A percentile compares a stretch with the other conserved stretches of the same genome.
Evolutionary conservation across 371 early-diverging fungal species (phyloP).

Genomic region (Nosema muscidifuracis): DNA sequence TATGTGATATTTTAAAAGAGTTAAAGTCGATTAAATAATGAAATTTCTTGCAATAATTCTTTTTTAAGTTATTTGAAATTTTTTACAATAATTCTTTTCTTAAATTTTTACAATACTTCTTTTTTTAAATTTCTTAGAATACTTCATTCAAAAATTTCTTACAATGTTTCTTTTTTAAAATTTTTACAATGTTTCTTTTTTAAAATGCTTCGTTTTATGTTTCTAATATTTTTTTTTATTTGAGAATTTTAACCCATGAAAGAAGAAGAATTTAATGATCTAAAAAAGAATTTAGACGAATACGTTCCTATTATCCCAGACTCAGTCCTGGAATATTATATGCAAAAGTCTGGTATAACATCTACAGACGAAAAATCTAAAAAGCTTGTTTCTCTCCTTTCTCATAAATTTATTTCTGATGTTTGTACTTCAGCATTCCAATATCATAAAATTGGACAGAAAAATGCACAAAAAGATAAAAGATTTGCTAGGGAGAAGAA

Average conservation of each 20-base stretch:
- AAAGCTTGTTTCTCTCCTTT: conserved; percentile 60
- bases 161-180: no score
- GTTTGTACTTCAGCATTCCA: conserved; percentile 60
- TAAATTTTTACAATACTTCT: no score
- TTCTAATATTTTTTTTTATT: conserved; percentile 4
- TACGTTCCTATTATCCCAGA: conserved; percentile 72
- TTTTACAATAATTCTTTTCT: no score
- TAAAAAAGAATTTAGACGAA: conserved; percentile 58
- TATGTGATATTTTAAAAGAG: no score
- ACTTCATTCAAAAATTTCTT: no score
- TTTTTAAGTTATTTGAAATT: no score
- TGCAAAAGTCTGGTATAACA: conserved; percentile 80
- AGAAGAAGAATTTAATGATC: conserved; percentile 56
- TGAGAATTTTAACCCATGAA: conserved; percentile 50
- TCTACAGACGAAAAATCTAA: conserved; percentile 66
- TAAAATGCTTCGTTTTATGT: no score
- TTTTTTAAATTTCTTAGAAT: no score
- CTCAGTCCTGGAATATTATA: conserved; percentile 83
- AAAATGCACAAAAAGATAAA: conserved; percentile 63
- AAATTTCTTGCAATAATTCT: no score
- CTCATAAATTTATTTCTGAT: conserved; percentile 63
- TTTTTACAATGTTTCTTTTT: no score
- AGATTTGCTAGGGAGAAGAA: conserved; percentile 62
- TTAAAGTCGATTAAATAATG: no score
- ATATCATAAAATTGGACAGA: conserved; percentile 62